Evolutionary conservation across 2,329 filamentous ascomycete species (phyloP).

Genomic region (Dendrostoma leiphaemia): DNA sequence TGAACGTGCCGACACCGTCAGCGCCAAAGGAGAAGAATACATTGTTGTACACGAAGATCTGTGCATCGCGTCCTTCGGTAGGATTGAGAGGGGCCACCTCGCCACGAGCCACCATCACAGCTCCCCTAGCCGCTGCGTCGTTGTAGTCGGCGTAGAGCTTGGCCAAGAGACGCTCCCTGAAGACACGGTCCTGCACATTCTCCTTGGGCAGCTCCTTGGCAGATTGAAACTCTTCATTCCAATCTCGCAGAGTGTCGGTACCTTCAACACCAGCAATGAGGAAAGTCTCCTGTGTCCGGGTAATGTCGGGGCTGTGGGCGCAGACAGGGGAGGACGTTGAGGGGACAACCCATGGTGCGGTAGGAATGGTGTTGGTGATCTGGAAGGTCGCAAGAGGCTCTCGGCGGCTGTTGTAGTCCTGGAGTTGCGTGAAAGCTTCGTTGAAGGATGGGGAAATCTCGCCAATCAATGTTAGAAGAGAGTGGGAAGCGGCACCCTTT

Average conservation of each 20-base stretch:
- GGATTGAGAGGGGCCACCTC: constrained; percentile 94
- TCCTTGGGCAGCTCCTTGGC: constrained; percentile 93
- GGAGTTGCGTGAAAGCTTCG: constrained; percentile 70
- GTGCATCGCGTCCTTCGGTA: constrained; percentile 86
- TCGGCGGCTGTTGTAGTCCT: constrained; percentile 79
- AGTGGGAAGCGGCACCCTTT: constrained; percentile 79
- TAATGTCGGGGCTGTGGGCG: constrained; percentile 77
- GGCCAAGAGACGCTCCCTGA: constrained; percentile 87
- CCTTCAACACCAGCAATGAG: constrained; percentile 89
- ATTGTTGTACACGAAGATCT: constrained; percentile 99
- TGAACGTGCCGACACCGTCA: constrained; percentile 95
- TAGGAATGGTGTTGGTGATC: constrained; percentile 90
- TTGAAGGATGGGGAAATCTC: constrained; percentile 82
- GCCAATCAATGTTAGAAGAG: constrained; percentile 75
- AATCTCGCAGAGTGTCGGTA: constrained; percentile 90
- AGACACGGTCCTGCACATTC: constrained; percentile 90
- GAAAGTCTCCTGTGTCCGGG: constrained; percentile 89
- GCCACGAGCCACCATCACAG: constrained; percentile 86
- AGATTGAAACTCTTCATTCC: constrained; percentile 99
- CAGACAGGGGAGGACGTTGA: constrained; percentile 61
- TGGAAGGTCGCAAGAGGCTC: constrained; percentile 93
- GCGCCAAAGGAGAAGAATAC: constrained; percentile 99
- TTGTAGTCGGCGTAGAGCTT: constrained; percentile 98
- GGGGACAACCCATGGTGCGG: constrained; percentile 88
- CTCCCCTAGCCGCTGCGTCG: constrained; percentile 88